Percentiles rank a stretch among this genome's conserved stretches.
phyloP scores from a whole-genome alignment of 1,284 basidiomycete species.

The Cryptococcus hybrid region DNA sequence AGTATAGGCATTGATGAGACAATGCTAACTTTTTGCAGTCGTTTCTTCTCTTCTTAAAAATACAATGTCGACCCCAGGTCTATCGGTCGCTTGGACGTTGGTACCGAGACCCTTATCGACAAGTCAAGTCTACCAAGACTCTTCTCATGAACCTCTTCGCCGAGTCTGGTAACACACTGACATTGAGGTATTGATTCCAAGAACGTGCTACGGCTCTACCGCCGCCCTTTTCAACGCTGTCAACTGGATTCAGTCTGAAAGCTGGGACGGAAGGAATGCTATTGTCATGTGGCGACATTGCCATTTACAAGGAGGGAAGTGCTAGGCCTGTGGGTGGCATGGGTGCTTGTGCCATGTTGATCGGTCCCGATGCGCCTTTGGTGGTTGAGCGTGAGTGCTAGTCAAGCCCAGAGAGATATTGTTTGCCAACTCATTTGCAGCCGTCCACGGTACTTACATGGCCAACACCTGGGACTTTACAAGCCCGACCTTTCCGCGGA shows the following conservation, averaged over 20 bases:
- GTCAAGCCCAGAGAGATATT: background rate
- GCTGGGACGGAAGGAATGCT: slow-evolving; percentile 98
- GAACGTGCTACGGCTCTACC: slow-evolving; percentile 98
- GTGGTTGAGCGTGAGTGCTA: slow-evolving; percentile 86
- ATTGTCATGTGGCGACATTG: slow-evolving; percentile 98
- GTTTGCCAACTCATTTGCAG: slow-evolving; percentile 51
- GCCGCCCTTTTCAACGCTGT: slow-evolving; percentile 97
- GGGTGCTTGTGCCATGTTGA: slow-evolving; percentile 89
- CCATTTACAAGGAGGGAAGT: slow-evolving; percentile 94
- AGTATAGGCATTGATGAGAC: background rate
- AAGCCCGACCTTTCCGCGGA: slow-evolving; percentile 74
- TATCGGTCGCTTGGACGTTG: slow-evolving; percentile 96
- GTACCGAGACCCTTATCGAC: slow-evolving; percentile 99
- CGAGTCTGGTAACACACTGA: slow-evolving; percentile 83
- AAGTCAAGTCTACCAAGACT: slow-evolving; percentile 99
- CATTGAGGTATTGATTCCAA: slow-evolving; percentile 98
- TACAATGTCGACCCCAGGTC: slow-evolving; percentile 95
- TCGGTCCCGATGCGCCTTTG: slow-evolving; percentile 93
- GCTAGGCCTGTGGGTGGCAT: slow-evolving; percentile 97
- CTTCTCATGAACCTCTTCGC: slow-evolving; percentile 97
- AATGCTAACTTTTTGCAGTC: slow-evolving; percentile 53
- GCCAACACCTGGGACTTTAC: slow-evolving; percentile 97
- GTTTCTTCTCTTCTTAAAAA: slow-evolving; percentile 82
- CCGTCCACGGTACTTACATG: slow-evolving; percentile 96
- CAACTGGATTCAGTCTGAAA: slow-evolving; percentile 94